phyloP scores from a whole-genome alignment of 345 rosid genomes.

The Arabis hirsuta region DNA sequence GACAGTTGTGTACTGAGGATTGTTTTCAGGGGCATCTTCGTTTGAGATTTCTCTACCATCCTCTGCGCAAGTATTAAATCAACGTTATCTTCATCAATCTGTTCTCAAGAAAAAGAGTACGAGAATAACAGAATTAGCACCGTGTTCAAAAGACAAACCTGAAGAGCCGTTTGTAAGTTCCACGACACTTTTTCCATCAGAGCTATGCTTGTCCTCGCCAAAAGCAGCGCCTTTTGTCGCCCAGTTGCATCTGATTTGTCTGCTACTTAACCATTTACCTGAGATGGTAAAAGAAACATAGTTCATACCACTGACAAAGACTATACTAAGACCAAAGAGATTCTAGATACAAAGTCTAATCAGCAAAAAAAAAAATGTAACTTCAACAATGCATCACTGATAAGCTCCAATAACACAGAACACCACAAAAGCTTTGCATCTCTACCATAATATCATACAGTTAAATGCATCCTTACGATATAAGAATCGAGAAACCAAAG shows the following conservation, averaged over 20 bases:
- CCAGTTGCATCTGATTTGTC: slow-evolving; percentile 97
- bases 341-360: not conserved
- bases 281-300: not conserved
- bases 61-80: slow-evolving; percentile 51
- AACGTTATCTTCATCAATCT: not conserved
- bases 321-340: not conserved
- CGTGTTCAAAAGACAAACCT: slow-evolving; percentile 48
- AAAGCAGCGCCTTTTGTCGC: slow-evolving; percentile 79
- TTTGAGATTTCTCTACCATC: slow-evolving; percentile 76
- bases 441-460: not conserved
- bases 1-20: slow-evolving; percentile 91
- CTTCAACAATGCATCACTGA: not conserved
- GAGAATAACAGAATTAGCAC: not conserved
- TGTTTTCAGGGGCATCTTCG: slow-evolving; percentile 85
- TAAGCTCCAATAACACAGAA: not conserved
- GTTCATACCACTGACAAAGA: not conserved
- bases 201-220: slow-evolving; percentile 72
- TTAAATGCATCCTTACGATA: not conserved
- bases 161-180: slow-evolving; percentile 83
- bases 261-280: slow-evolving; percentile 95
- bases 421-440: not conserved
- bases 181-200: slow-evolving; percentile 75
- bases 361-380: not conserved
- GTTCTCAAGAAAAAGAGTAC: not conserved
- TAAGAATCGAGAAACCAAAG: not conserved